Conservation (phyloP, 2,329 filamentous ascomycete genomes). For the Paracoccidioides lutzii region DNA sequence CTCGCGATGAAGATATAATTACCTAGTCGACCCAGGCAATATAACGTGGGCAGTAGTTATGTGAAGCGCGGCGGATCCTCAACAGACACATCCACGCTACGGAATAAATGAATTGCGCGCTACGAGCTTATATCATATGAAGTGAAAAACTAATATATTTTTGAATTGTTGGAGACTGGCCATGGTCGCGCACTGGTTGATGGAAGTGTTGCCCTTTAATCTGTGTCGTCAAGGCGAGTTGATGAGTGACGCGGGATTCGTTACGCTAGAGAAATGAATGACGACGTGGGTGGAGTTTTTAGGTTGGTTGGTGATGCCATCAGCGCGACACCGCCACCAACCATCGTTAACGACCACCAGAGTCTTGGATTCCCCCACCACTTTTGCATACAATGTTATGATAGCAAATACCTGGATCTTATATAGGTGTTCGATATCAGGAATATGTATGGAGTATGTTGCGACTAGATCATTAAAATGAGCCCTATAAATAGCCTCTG, state of each 20-base stretch:
- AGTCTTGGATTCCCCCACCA: not conserved
- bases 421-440: not conserved
- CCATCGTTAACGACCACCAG: not conserved
- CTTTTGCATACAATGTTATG: not conserved
- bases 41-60: too few relatives aligned
- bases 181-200: not conserved
- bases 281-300: not conserved
- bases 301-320: too few relatives aligned
- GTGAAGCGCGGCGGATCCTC: not conserved
- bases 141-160: not conserved
- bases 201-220: not conserved
- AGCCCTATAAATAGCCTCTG: conserved; percentile 37
- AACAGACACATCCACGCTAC: not conserved
- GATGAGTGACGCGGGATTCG: not conserved
- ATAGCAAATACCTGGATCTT: not conserved
- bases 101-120: not conserved
- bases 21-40: not conserved
- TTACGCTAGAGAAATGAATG: not conserved
- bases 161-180: not conserved
- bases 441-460: not conserved
- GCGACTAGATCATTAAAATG: conserved; percentile 2
- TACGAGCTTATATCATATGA: not conserved
- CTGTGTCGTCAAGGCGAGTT: not conserved
- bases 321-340: too few relatives aligned
- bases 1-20: not conserved